Base-by-base conservation (phyloP, 805 yeast species). In the Ogataea salicorniae region DNA sequence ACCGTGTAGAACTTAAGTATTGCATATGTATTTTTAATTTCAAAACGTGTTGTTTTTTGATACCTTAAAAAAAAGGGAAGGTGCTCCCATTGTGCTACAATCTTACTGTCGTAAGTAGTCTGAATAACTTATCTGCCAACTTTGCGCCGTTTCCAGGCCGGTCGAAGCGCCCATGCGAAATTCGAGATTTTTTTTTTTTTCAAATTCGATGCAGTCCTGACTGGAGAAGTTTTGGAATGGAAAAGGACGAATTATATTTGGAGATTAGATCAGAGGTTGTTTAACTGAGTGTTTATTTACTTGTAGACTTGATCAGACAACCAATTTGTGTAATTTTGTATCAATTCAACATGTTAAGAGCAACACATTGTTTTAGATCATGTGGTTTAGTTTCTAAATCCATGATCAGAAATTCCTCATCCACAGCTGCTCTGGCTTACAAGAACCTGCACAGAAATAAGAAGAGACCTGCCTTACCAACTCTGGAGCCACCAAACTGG, bases 361-460 rank as follows among this genome's bases (percentile, higher is more conserved):
- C 49, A 31, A 35, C 50, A 22, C 35, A 29, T 11, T 44, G 57
- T 36, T 31, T 50, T 7, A 49, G 54, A 35, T 15, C 47, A 23
- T 46, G 48, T 39, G 47, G 56, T 37, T 48, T 50, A 39, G 16
- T 46, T 41, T 34, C 51, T 47, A 46, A 42, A 35, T 39, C 48
- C 41, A 36, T 50, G 46, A 43, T 45, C 44, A 58, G 64, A 49
- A 34, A 40, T 14, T 59, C 66, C n/a, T 81, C 89, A 6, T 89
- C 97, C 17, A 89, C 97, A 5, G 81, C 97, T 20, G 98, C 98
- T 8, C 72, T 94, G 65, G 96, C 97, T 8, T 94, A 94, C 72
- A 94, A 94, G 70, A 84, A 88, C 33, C 73, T 91, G 56, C 96
- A 90, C 68, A 83, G 95, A 58, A 86, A 89, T 68, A 84, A 81